Conservation (phyloP, 164 flowering plant genomes). For the Euptelea pleiosperma region DNA sequence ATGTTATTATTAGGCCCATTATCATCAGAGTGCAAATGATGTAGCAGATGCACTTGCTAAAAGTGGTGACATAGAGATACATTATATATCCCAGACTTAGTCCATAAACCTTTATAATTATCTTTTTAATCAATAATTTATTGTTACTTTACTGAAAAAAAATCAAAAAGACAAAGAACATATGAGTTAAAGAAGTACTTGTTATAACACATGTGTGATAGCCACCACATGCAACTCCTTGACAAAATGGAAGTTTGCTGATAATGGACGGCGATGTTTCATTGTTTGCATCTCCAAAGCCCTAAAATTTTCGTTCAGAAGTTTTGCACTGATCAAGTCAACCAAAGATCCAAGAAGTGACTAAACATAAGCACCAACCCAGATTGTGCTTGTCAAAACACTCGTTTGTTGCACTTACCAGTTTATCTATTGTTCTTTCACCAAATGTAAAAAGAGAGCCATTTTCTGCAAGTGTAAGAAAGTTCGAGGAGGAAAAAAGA, state of each 20-base stretch:
- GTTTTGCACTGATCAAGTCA: constrained; percentile 5
- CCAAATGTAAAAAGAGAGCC: constrained; percentile 80
- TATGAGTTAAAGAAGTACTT: constrained; percentile 36
- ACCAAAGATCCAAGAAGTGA: constrained; percentile 7
- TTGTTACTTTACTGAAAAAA: too few relatives aligned
- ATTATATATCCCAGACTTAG: too few relatives aligned
- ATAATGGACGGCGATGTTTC: constrained; percentile 48
- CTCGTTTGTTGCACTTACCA: constrained; percentile 33
- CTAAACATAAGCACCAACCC: constrained; percentile 1
- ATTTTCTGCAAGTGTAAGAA: constrained; percentile 47
- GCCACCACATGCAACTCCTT: constrained; percentile 91
- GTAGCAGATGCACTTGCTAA: too few relatives aligned
- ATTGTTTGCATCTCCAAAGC: constrained; percentile 40
- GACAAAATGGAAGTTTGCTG: constrained; percentile 49
- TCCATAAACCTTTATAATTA: too few relatives aligned
- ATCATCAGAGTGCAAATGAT: too few relatives aligned
- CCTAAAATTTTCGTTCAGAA: constrained; percentile 33
- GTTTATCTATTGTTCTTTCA: constrained; percentile 48
- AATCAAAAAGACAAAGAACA: not conserved
- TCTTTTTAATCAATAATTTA: too few relatives aligned
- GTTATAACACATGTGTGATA: constrained; percentile 92
- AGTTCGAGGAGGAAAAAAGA: not conserved
- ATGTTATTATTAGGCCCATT: too few relatives aligned
- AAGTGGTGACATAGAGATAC: too few relatives aligned
- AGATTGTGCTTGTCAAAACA: not conserved